Evolutionary conservation across 1,139 yeast genomes (phyloP), one percentile per base, ranked within the genome.

Genomic region (Pichia sp.): DNA sequence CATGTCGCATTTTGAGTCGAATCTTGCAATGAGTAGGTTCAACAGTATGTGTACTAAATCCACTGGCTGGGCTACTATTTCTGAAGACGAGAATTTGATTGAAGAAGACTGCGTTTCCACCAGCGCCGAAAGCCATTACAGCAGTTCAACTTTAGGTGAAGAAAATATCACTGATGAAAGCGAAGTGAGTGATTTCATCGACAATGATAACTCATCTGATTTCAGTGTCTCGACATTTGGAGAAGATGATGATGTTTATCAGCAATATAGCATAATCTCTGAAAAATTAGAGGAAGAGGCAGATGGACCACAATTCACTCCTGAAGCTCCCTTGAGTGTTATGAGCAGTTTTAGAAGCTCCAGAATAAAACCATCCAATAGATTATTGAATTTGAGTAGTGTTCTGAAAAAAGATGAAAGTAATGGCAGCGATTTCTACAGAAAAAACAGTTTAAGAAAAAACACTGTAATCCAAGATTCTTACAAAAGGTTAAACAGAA

Each of bases 161-260:
- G n/a, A n/a, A n/a, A n/a, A n/a, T n/a, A n/a, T n/a, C n/a, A n/a
- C n/a, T n/a, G n/a, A n/a, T n/a, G n/a, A n/a, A n/a, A 28, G 33
- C 16, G n/a, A 5, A n/a, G n/a, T 11, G 8, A 10, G 10, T 7
- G 33, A 29, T 6, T 29, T 29, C 16, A 34, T 33, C 9, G 43
- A 37, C 23, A 23, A 10, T n/a, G n/a, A n/a, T n/a, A 32, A 35
- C 5, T 34, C 23, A 4, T 42, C 37, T 29, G 23, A n/a, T 28
- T 27, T 35, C 9, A 40, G 43, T 26, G 37, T 42, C 9, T 48
- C 48, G 5, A 46, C 51, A 5, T n/a, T n/a, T n/a, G 44, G 42
- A 11, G 50, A 41, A 8, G 54, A 49, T 28, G 53, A 48, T 3
- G 50, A 54, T 5, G 44, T 48, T 6, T 43, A 44, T 38, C 43